A percentile compares a stretch with the other conserved stretches of the same genome.
These are phyloP conservation scores for Diaporthe amygdali DNA, from an alignment of 2,329 filamentous ascomycete species.

Conservation along the genomic window DNA sequence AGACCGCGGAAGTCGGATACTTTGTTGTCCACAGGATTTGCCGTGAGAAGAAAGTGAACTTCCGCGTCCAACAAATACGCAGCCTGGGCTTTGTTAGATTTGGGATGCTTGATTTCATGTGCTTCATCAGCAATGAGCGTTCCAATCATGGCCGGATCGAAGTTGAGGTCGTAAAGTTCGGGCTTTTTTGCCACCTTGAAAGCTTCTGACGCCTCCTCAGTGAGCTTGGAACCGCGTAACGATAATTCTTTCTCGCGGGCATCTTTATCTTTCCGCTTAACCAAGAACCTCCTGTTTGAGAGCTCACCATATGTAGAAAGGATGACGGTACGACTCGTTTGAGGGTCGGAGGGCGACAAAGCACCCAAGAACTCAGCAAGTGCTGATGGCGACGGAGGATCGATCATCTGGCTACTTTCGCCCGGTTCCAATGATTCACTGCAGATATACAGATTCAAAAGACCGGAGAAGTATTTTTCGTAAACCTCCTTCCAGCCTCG, in stretches of 20 bases:
- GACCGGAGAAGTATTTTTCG: background rate
- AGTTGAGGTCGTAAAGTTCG: background rate
- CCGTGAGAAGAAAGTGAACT: slow-evolving; percentile 9
- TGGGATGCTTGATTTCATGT: slow-evolving; percentile 10
- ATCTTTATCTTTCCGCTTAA: background rate
- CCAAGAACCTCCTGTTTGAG: background rate
- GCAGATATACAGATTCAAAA: background rate
- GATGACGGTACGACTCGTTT: background rate
- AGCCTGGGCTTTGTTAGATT: background rate
- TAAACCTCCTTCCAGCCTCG: background rate
- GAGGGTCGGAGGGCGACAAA: background rate
- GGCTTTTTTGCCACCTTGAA: background rate
- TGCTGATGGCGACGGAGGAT: background rate
- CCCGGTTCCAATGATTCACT: background rate
- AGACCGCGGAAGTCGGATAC: slow-evolving; percentile 13
- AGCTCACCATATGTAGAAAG: background rate
- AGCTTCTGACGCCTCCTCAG: background rate
- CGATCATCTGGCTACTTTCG: background rate
- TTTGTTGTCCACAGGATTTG: background rate
- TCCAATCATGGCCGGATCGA: background rate
- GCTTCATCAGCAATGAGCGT: slow-evolving; percentile 12
- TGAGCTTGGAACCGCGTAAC: background rate
- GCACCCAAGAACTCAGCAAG: background rate
- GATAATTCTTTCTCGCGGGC: background rate
- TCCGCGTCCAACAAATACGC: slow-evolving; percentile 3